Evolutionary conservation across 78 protist species (phyloP).

Genomic region (Corallochytrium limacisporum): DNA sequence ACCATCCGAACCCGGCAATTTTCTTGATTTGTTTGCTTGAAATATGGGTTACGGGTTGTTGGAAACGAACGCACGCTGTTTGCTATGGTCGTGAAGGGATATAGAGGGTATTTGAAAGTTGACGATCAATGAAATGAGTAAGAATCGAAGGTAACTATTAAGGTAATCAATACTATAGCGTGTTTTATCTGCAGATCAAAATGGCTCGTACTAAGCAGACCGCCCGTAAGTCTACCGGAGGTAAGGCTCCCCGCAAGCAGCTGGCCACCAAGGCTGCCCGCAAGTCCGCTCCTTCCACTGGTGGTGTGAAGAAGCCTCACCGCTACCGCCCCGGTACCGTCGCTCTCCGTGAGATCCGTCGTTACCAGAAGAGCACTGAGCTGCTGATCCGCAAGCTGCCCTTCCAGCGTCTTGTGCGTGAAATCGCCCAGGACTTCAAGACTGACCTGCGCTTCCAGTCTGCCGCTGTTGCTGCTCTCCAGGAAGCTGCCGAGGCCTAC

Average conservation of each 20-base stretch:
- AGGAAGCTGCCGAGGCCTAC: slow-evolving; percentile 62
- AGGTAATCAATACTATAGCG: too few relatives aligned
- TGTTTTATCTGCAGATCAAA: too few relatives aligned
- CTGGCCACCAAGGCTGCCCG: slow-evolving; percentile 67
- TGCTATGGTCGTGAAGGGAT: too few relatives aligned
- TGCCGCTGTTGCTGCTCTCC: slow-evolving; percentile 44
- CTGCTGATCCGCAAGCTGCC: slow-evolving; percentile 78
- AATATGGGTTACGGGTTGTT: too few relatives aligned
- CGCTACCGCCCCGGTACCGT: slow-evolving; percentile 83
- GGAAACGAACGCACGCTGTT: too few relatives aligned
- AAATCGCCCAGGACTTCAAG: slow-evolving; percentile 46
- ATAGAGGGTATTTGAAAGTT: too few relatives aligned
- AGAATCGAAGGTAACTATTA: too few relatives aligned
- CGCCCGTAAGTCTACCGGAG: slow-evolving; percentile 89
- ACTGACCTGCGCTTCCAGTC: slow-evolving; percentile 39
- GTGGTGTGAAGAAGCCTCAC: slow-evolving; percentile 77
- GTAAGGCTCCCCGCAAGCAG: slow-evolving; percentile 79
- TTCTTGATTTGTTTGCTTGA: too few relatives aligned
- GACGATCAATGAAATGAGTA: too few relatives aligned
- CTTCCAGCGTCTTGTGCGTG: slow-evolving; percentile 71
- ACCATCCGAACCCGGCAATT: too few relatives aligned
- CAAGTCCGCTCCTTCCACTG: slow-evolving; percentile 67
- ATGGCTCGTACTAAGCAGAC: too few relatives aligned
- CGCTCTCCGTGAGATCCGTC: slow-evolving; percentile 69
- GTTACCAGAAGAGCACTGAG: slow-evolving; percentile 69